Conservation (phyloP, 2,329 filamentous ascomycete genomes). For the Escovopsis weberi region DNA sequence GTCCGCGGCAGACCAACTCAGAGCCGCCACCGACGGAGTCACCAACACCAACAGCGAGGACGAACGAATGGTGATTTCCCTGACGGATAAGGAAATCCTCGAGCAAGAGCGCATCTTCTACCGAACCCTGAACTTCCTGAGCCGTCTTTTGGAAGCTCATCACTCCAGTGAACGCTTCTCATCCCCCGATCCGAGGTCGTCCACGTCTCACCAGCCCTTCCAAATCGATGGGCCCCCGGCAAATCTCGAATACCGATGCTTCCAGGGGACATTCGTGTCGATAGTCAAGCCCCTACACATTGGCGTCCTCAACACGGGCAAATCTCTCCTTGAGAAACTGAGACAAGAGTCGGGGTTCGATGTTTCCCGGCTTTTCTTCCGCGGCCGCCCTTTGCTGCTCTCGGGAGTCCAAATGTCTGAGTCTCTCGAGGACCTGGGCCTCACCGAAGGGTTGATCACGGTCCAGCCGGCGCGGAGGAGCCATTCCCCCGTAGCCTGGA, state of each 20-base stretch:
- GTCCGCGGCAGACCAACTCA: slow-evolving; percentile 41
- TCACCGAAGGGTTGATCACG: slow-evolving; percentile 50
- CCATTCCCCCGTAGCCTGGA: slow-evolving; percentile 25
- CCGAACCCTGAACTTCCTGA: slow-evolving; percentile 53
- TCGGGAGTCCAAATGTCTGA: slow-evolving; percentile 42
- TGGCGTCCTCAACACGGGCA: slow-evolving; percentile 55
- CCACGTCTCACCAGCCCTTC: slow-evolving; percentile 36
- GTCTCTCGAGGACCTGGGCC: slow-evolving; percentile 53
- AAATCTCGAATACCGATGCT: slow-evolving; percentile 59
- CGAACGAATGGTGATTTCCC: slow-evolving; percentile 37
- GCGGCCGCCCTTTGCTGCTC: slow-evolving; percentile 50
- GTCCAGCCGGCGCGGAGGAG: slow-evolving; percentile 44
- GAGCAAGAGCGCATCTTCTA: slow-evolving; percentile 46
- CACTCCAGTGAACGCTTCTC: slow-evolving; percentile 47
- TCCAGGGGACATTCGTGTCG: slow-evolving; percentile 45
- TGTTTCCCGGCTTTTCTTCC: slow-evolving; percentile 59
- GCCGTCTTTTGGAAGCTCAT: slow-evolving; percentile 50
- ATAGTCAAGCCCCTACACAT: slow-evolving; percentile 49
- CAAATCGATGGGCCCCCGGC: slow-evolving; percentile 47
- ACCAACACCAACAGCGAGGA: slow-evolving; percentile 27
- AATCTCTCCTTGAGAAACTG: slow-evolving; percentile 53
- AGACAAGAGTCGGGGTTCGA: slow-evolving; percentile 58
- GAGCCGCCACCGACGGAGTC: slow-evolving; percentile 27
- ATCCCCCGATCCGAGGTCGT: slow-evolving; percentile 39
- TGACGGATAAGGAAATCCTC: slow-evolving; percentile 30